Evolutionary conservation across 1,284 basidiomycete genomes (phyloP).

Genomic region (Porodaedalea pini): DNA sequence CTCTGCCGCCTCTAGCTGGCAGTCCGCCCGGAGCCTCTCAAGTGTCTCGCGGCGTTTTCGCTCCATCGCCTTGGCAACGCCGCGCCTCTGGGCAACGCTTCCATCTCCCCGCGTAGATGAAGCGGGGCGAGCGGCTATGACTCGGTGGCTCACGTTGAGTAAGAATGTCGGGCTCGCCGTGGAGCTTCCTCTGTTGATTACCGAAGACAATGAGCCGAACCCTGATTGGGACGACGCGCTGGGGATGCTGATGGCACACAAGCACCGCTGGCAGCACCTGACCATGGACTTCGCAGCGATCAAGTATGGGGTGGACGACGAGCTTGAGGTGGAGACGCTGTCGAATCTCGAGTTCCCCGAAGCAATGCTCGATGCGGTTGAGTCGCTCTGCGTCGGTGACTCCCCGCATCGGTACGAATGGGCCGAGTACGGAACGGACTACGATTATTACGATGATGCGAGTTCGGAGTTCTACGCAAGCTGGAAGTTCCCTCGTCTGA

Average conservation of each 20-base stretch:
- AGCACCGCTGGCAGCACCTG: not conserved
- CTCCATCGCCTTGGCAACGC: not conserved
- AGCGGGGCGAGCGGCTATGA: not conserved
- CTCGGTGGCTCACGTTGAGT: not conserved
- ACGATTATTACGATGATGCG: not conserved
- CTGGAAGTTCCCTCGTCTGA: slow-evolving; percentile 2
- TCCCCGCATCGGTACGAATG: not conserved
- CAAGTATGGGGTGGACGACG: not conserved
- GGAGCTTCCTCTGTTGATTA: not conserved
- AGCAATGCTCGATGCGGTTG: not conserved
- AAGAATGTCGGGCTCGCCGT: not conserved
- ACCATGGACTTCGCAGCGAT: not conserved
- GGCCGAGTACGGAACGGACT: not conserved
- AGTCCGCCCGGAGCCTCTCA: not conserved
- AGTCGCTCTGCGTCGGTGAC: not conserved
- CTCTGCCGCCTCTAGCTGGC: not conserved
- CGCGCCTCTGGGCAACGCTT: not conserved
- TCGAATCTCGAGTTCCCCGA: not conserved
- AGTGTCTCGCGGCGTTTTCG: not conserved
- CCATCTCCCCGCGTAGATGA: not conserved
- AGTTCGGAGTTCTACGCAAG: not conserved
- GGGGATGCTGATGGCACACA: not conserved
- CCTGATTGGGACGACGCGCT: not conserved
- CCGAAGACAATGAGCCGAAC: not conserved
- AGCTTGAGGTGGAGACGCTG: not conserved